Percentiles rank a stretch among this genome's conserved stretches.
phyloP scores from a whole-genome alignment of 805 yeast species.

The Saccharomyces jurei region DNA sequence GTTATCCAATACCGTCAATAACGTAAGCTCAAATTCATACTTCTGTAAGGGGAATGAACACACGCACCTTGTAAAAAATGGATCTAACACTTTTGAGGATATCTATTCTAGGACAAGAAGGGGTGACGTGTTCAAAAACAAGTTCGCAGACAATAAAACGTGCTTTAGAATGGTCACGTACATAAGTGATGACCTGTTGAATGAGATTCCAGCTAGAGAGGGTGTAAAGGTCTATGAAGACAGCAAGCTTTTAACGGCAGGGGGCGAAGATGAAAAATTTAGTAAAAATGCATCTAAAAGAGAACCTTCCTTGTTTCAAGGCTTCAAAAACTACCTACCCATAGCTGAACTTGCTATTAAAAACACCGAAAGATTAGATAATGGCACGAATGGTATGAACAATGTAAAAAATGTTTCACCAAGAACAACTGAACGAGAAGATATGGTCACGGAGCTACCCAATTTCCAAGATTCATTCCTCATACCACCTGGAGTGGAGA shows the following conservation, averaged over 20 bases:
- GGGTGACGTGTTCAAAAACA: conserved; percentile 35
- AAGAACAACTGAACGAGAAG: not conserved
- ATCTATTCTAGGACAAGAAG: conserved; percentile 27
- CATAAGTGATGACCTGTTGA: conserved; percentile 55
- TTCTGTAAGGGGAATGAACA: not conserved
- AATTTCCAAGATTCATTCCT: conserved; percentile 13
- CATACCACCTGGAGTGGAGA: conserved; percentile 35
- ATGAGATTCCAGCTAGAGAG: conserved; percentile 39
- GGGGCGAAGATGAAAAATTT: conserved; percentile 9
- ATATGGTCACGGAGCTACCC: not conserved
- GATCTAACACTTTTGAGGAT: conserved; percentile 17
- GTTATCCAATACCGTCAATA: conserved; percentile 23
- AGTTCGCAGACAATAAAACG: conserved; percentile 30
- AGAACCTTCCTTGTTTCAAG: conserved; percentile 55
- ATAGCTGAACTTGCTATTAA: conserved; percentile 40
- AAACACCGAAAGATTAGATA: conserved; percentile 18
- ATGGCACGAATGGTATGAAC: not conserved
- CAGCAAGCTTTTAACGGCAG: not conserved
- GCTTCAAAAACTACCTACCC: conserved; percentile 53
- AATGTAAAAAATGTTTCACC: not conserved
- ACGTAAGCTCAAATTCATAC: conserved; percentile 6
- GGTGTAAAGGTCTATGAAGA: not conserved
- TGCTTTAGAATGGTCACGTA: conserved; percentile 42
- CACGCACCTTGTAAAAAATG: not conserved
- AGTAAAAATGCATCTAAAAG: conserved; percentile 9